Evolutionary conservation across 2,329 filamentous ascomycete species (phyloP).

Genomic region (Microcera coccophila): DNA sequence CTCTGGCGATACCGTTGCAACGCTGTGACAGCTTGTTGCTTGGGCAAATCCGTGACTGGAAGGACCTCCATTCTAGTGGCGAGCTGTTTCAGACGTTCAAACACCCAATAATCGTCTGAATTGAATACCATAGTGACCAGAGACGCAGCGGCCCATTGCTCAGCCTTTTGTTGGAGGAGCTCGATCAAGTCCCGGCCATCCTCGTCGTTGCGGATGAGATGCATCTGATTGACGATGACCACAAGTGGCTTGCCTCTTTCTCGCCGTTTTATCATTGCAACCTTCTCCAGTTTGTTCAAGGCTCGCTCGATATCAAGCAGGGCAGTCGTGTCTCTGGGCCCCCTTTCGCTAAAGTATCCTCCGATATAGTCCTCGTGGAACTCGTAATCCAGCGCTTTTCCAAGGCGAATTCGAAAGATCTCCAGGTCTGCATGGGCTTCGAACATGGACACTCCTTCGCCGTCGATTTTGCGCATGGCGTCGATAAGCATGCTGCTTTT

Average conservation of each 20-base stretch:
- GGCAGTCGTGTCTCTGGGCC: slow-evolving; percentile 86
- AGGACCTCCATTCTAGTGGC: slow-evolving; percentile 94
- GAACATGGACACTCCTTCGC: slow-evolving; percentile 88
- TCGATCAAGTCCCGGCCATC: slow-evolving; percentile 92
- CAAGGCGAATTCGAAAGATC: slow-evolving; percentile 88
- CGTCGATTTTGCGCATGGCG: slow-evolving; percentile 88
- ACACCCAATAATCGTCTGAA: slow-evolving; percentile 97
- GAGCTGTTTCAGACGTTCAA: slow-evolving; percentile 87
- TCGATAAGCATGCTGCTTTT: slow-evolving; percentile 96
- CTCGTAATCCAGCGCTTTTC: slow-evolving; percentile 92
- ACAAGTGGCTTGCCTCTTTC: slow-evolving; percentile 67
- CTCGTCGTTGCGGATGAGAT: slow-evolving; percentile 85
- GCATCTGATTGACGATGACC: slow-evolving; percentile 92
- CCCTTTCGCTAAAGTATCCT: slow-evolving; percentile 89
- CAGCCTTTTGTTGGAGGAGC: slow-evolving; percentile 88
- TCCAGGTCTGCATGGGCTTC: slow-evolving; percentile 94
- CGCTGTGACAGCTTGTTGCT: slow-evolving; percentile 70
- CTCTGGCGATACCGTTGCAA: slow-evolving; percentile 74
- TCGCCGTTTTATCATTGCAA: slow-evolving; percentile 69
- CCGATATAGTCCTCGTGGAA: slow-evolving; percentile 98
- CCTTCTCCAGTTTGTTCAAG: slow-evolving; percentile 96
- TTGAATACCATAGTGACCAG: slow-evolving; percentile 93
- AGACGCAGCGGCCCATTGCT: slow-evolving; percentile 91
- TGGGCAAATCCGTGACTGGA: slow-evolving; percentile 77
- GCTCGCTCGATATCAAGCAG: slow-evolving; percentile 93